Evolutionary conservation across 2,329 filamentous ascomycete species (phyloP).

Genomic region (Aureobasidium sp.): DNA sequence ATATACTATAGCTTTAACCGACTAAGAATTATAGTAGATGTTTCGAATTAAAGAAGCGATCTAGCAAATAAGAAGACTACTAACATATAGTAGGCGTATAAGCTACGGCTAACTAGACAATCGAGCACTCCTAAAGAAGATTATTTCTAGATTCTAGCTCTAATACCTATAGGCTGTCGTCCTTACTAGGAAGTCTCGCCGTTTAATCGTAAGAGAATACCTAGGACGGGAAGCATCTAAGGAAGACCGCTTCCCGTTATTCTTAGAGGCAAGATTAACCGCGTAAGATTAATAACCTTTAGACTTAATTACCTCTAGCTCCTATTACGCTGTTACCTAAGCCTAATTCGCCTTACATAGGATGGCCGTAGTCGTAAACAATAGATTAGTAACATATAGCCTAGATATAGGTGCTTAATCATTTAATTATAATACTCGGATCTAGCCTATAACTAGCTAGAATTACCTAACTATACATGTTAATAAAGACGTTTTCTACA

Average conservation of each 20-base stretch:
- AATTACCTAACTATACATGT: background rate
- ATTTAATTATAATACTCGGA: background rate
- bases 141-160: too few species aligned
- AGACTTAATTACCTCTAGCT: background rate
- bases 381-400: background rate
- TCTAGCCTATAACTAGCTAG: background rate
- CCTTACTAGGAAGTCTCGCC: background rate
- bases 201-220: constrained; percentile 4
- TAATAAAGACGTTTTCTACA: background rate
- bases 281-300: background rate
- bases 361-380: background rate
- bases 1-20: background rate
- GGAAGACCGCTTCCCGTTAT: constrained; percentile 3
- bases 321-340: background rate
- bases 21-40: too few species aligned
- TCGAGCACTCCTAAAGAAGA: too few species aligned
- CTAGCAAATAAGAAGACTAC: background rate
- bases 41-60: background rate
- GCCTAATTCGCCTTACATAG: background rate
- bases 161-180: background rate
- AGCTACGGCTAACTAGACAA: background rate
- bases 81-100: background rate
- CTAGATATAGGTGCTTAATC: background rate
- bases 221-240: constrained; percentile 2
- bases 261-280: constrained; percentile 1